Evolutionary conservation across 2,329 filamentous ascomycete species (phyloP).

Genomic region (Malbranchea cinnamomea): DNA sequence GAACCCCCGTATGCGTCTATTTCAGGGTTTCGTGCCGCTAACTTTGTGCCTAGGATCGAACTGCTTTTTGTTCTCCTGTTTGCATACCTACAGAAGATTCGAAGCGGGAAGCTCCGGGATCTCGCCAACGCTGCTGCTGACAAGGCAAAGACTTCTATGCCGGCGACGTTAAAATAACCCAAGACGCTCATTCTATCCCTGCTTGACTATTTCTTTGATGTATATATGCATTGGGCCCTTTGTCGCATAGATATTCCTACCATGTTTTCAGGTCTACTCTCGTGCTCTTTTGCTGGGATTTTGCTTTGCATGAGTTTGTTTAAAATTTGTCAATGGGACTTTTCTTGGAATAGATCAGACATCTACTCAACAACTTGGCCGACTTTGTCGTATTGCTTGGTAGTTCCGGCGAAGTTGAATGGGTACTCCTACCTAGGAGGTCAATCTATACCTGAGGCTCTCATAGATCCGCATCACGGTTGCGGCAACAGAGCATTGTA

Average conservation of each 20-base stretch:
- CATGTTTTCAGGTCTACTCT: constrained; percentile 6
- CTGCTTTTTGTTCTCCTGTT: constrained; percentile 75
- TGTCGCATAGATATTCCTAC: too few species aligned
- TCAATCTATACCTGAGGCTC: too few species aligned
- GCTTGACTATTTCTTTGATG: constrained; percentile 1
- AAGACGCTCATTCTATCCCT: not conserved
- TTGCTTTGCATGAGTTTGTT: too few species aligned
- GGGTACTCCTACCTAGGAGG: too few species aligned
- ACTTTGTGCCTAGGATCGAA: constrained; percentile 51
- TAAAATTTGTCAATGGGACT: too few species aligned
- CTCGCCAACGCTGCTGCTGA: constrained; percentile 48
- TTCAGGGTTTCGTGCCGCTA: not conserved
- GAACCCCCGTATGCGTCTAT: constrained; percentile 10
- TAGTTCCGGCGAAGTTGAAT: too few species aligned
- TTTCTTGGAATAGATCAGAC: too few species aligned
- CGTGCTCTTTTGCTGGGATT: constrained; percentile 5
- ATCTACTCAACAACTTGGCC: too few species aligned
- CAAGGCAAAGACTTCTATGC: constrained; percentile 41
- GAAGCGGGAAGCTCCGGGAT: constrained; percentile 54
- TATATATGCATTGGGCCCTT: constrained; percentile 7
- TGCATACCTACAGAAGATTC: constrained; percentile 60
- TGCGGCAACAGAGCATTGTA: too few species aligned
- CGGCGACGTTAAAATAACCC: constrained; percentile 32
- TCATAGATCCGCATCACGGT: too few species aligned
- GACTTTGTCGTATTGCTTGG: too few species aligned